Conservation (phyloP, 345 rosid genomes). For the Linum usitatissimum region DNA sequence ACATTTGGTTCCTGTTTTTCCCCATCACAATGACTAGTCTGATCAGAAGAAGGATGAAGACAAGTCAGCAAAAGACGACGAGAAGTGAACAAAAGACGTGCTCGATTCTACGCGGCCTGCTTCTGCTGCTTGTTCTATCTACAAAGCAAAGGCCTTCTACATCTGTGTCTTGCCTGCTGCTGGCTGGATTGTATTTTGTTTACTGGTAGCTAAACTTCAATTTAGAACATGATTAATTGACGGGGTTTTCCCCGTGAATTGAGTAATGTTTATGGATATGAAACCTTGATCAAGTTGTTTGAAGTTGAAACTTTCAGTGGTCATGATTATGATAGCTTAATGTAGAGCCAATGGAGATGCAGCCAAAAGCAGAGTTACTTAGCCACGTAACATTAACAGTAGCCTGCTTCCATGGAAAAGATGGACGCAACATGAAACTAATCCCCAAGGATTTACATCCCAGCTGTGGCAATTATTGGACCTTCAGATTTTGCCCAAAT, state of each 20-base stretch:
- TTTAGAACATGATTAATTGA: neutral
- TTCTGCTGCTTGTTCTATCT: neutral
- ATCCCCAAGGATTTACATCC: neutral
- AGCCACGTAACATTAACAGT: neutral
- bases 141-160: neutral
- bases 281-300: too few species aligned
- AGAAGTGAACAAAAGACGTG: conserved; percentile 24
- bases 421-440: neutral
- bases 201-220: neutral
- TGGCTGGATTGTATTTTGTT: neutral
- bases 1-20: neutral
- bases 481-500: neutral
- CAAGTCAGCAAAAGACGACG: conserved; percentile 22
- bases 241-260: too few species aligned
- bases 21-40: conserved; percentile 8
- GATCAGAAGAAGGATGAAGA: conserved; percentile 38
- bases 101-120: neutral
- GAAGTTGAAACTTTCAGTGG: too few species aligned
- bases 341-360: neutral
- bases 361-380: neutral
- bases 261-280: too few species aligned
- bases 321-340: too few species aligned
- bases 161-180: neutral
- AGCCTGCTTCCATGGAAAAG: neutral
- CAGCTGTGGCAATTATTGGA: neutral